These are phyloP conservation scores for Apocynum venetum DNA, from an alignment of 257 asterid species.

Conservation along the genomic window DNA sequence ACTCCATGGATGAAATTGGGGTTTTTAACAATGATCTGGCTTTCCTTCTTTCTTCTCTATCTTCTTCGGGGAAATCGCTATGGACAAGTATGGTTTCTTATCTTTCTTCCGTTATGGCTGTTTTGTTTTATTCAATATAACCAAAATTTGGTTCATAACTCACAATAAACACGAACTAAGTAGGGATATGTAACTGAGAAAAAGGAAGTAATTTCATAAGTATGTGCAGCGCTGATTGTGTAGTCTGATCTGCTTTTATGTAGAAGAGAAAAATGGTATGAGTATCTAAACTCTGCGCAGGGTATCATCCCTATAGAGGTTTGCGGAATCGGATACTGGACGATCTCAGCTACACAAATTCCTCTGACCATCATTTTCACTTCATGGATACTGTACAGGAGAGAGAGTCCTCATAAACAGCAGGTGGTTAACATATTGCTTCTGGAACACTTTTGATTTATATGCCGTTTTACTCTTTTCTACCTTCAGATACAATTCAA, in stretches of 20 bases:
- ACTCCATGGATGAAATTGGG: conserved; percentile 67
- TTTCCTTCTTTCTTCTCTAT: conserved; percentile 52
- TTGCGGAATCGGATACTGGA: conserved; percentile 86
- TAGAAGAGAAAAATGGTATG: background rate
- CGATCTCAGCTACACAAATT: conserved; percentile 61
- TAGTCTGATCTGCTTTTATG: background rate
- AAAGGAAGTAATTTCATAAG: background rate
- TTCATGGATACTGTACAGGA: conserved; percentile 41
- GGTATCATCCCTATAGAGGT: conserved; percentile 54
- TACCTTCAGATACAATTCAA: background rate
- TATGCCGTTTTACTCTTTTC: background rate
- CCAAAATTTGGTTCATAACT: too few species aligned
- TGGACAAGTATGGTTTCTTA: conserved; percentile 52
- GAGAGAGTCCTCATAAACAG: conserved; percentile 15
- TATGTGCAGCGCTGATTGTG: background rate
- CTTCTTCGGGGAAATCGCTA: conserved; percentile 82
- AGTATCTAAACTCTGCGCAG: conserved; percentile 26
- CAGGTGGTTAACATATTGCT: conserved; percentile 34
- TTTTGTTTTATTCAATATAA: background rate
- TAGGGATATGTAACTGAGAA: too few species aligned
- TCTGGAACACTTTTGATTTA: background rate
- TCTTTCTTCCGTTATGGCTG: background rate
- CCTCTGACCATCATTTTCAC: conserved; percentile 70
- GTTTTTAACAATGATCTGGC: conserved; percentile 56
- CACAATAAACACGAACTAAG: too few species aligned